Percentiles rank a stretch among this genome's conserved stretches.
These are phyloP conservation scores for Tetrahymena borealis DNA, from an alignment of 73 alveolate genomes.

Conservation along the genomic window DNA sequence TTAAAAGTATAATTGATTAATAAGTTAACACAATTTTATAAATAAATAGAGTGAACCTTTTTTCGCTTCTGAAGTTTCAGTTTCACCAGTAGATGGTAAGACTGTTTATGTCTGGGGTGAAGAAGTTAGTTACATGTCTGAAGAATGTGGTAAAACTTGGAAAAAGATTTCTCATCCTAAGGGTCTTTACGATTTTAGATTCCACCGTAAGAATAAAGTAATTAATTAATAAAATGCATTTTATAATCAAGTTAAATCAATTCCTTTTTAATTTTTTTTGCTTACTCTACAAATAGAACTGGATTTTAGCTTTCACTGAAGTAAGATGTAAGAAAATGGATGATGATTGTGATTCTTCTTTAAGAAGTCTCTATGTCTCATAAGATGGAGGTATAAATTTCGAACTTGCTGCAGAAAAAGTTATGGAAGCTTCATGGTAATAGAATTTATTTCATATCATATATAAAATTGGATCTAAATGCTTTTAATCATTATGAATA, in stretches of 20 bases:
- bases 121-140: conserved; percentile 5
- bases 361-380: background rate
- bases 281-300: background rate
- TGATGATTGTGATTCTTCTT: background rate
- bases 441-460: background rate
- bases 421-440: background rate
- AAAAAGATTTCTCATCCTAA: conserved; percentile 6
- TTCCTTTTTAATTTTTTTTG: background rate
- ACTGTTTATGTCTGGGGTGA: conserved; percentile 15
- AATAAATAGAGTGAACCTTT: background rate
- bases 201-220: conserved; percentile 5
- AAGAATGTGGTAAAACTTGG: conserved; percentile 33
- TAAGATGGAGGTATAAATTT: background rate
- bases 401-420: background rate
- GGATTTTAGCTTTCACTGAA: background rate
- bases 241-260: background rate
- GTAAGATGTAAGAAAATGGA: background rate
- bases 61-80: conserved; percentile 1
- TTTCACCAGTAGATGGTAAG: conserved; percentile 26
- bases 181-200: conserved; percentile 15
- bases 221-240: background rate
- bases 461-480: background rate
- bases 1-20: background rate
- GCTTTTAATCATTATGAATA: background rate
- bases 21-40: no score